Percentiles rank a stretch among this genome's conserved stretches.
Conservation (phyloP, 2,329 filamentous ascomycete genomes). For the Seiridium cupressi region DNA sequence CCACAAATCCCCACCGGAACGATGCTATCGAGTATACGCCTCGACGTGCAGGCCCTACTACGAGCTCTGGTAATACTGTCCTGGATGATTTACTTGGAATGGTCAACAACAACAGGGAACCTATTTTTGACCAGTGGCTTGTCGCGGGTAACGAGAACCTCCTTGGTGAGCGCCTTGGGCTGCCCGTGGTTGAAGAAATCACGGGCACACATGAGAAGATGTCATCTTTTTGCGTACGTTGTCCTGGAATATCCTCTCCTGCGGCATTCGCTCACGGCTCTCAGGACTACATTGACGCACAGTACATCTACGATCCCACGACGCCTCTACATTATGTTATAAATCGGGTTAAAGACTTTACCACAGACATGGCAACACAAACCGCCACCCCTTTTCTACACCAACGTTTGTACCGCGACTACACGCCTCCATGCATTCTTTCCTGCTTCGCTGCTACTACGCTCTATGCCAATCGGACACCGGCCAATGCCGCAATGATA, state of each 20-base stretch:
- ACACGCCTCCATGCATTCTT: slow-evolving; percentile 25
- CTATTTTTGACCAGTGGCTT: not conserved
- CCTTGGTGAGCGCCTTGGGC: slow-evolving; percentile 9
- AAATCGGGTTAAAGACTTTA: slow-evolving; percentile 23
- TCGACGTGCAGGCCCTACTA: not conserved
- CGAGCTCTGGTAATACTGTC: not conserved
- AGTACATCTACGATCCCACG: slow-evolving; percentile 26
- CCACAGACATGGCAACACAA: slow-evolving; percentile 20
- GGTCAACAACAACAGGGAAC: not conserved
- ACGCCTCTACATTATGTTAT: slow-evolving; percentile 22
- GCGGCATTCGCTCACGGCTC: not conserved
- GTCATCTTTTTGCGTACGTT: slow-evolving; percentile 19
- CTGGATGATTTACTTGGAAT: not conserved
- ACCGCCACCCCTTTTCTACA: slow-evolving; percentile 29
- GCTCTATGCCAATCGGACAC: slow-evolving; percentile 27
- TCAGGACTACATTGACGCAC: slow-evolving; percentile 16
- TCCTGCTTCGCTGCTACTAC: slow-evolving; percentile 27
- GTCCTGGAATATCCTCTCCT: not conserved
- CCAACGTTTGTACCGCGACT: slow-evolving; percentile 22
- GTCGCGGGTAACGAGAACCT: not conserved
- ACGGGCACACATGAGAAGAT: slow-evolving; percentile 15
- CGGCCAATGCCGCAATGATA: slow-evolving; percentile 24
- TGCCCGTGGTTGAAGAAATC: slow-evolving; percentile 15
- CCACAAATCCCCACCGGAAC: not conserved
- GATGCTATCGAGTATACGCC: not conserved